Base-by-base conservation (phyloP, 176 grass and related monocot species). In the Echinochloa phyllopogon region DNA sequence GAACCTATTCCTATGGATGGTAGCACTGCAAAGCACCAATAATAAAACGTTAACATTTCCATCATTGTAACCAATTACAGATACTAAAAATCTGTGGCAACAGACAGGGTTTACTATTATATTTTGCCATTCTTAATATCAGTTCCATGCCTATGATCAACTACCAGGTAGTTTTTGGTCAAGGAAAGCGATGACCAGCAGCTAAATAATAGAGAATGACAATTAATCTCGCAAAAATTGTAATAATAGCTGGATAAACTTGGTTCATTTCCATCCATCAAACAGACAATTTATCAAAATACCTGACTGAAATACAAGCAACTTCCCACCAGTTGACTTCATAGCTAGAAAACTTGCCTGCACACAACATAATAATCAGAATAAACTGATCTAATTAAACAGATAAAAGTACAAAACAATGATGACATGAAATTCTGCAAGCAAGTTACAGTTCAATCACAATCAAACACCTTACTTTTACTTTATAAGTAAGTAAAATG, bases 251-350 rank as follows among this genome's bases (percentile, higher is more conserved):
- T 39, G 43, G 41, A 74, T n/a, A 42, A n/a, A n/a, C 10, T 51
- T 66, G 27, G 18, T 64, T 27, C 15, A 68, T 37, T 38, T 50
- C 47, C 29, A 65, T 36, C 41, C n/a, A 20, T 63, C 12, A 57
- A 47, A 69, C 37, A 65, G 20, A 65, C 33, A 65, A 75, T 43
- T 38, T 18, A 74, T 65, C 13, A 76, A 75, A 55, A 75, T 90
- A 90, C 94, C 92, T 90, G 94, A 97, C 69, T 97, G 94, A 79
- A 97, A 97, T 61, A 97, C 94, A 65, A 97, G 85, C 82, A 97
- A 92, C 60, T 92, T 97, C 80, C 94, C 94, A 44, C 94, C 94
- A 52, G 94, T 97, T 42, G 94, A 78, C 74, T 97, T 97, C 76
- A 94, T 84, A 49, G 92, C 89, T 52, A 97, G 77, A 72, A 94